These are phyloP conservation scores for Melastoma malabathricum DNA, from an alignment of 345 rosid species.

Conservation along the genomic window DNA sequence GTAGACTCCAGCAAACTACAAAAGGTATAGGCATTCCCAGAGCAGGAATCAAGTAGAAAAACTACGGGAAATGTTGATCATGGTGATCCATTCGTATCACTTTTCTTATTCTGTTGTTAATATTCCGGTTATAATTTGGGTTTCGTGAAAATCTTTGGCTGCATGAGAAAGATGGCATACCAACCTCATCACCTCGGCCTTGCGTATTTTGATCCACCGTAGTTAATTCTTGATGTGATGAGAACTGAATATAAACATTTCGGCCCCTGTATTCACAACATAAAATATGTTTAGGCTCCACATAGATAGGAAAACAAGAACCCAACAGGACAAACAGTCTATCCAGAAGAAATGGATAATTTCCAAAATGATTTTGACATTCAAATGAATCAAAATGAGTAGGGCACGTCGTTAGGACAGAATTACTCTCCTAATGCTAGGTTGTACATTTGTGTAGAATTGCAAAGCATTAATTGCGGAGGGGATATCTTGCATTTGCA, in stretches of 20 bases:
- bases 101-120: no score
- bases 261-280: slow-evolving; percentile 47
- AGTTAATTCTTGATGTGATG: slow-evolving; percentile 95
- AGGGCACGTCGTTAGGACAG: neutral
- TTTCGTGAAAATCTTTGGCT: neutral
- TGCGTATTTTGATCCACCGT: slow-evolving; percentile 88
- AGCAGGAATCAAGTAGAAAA: slow-evolving; percentile 32
- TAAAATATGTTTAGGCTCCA: neutral
- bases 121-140: no score
- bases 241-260: slow-evolving; percentile 92
- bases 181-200: slow-evolving; percentile 94
- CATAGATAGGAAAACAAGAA: neutral
- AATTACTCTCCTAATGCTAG: slow-evolving; percentile 52
- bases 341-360: neutral
- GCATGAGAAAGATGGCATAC: slow-evolving; percentile 10
- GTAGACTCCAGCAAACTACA: slow-evolving; percentile 8
- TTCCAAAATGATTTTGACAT: neutral
- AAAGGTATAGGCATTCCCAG: slow-evolving; percentile 33
- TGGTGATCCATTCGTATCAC: no score
- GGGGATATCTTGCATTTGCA: slow-evolving; percentile 94
- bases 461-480: slow-evolving; percentile 78
- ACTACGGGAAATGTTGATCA: neutral
- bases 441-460: slow-evolving; percentile 70
- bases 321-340: neutral
- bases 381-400: neutral